A percentile compares a stretch with the other conserved stretches of the same genome.
Evolutionary conservation across 1,284 basidiomycete genomes (phyloP).

Genomic region (Ustilago loliicola): DNA sequence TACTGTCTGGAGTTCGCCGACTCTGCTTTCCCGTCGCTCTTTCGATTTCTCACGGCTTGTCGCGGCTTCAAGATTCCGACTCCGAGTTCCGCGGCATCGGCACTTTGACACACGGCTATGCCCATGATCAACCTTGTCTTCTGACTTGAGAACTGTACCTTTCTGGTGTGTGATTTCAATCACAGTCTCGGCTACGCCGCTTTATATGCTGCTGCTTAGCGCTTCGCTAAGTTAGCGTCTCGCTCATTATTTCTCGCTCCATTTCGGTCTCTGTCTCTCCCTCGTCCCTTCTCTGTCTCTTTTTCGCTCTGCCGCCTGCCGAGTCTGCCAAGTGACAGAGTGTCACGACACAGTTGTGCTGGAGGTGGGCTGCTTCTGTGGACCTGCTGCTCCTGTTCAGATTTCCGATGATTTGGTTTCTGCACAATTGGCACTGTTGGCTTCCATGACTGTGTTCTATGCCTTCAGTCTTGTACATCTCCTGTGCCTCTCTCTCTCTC

Average conservation of each 20-base stretch:
- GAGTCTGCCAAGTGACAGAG: no score
- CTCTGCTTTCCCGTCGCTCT: neutral
- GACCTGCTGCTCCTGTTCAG: neutral
- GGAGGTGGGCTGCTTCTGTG: neutral
- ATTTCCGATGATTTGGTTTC: constrained; percentile 7
- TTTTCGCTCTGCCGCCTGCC: neutral
- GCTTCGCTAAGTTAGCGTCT: constrained; percentile 9
- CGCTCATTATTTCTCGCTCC: neutral
- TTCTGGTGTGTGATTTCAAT: constrained; percentile 10
- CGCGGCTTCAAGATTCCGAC: neutral
- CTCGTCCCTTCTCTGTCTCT: constrained; percentile 19
- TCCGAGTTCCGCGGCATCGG: constrained; percentile 4
- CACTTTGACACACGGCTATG: constrained; percentile 4
- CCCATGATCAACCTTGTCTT: neutral
- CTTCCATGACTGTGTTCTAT: constrained; percentile 16
- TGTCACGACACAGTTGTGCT: no score
- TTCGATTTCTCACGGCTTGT: neutral
- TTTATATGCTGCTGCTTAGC: constrained; percentile 7
- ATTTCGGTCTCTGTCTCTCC: constrained; percentile 15
- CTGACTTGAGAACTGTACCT: neutral
- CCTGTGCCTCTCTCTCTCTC: neutral
- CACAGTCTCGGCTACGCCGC: constrained; percentile 8
- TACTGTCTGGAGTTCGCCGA: neutral
- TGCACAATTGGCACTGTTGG: constrained; percentile 1
- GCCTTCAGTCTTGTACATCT: constrained; percentile 9